Conservation (phyloP, 2,329 filamentous ascomycete species). For the Fusarium pseudonygamai region DNA sequence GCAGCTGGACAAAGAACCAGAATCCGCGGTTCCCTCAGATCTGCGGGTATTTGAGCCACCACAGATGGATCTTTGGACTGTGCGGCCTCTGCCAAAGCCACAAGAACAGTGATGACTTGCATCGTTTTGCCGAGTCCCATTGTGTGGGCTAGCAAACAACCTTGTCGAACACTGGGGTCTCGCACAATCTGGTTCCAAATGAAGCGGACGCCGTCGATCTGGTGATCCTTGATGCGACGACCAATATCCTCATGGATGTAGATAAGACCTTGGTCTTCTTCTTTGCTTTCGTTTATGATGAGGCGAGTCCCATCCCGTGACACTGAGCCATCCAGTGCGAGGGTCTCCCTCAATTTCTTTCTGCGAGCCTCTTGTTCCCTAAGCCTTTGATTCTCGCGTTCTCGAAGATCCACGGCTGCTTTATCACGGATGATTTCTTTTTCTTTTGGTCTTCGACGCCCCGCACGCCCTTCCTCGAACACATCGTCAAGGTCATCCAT, state of each 20-base stretch:
- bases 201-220: conserved; percentile 83
- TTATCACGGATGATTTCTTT: conserved; percentile 51
- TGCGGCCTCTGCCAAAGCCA: conserved; percentile 75
- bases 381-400: conserved; percentile 62
- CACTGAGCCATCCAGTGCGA: conserved; percentile 55
- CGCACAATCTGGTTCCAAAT: conserved; percentile 86
- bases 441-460: conserved; percentile 43
- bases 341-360: conserved; percentile 56
- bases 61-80: conserved; percentile 66
- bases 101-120: conserved; percentile 86
- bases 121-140: conserved; percentile 96
- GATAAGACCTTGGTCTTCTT: conserved; percentile 67
- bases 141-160: conserved; percentile 85
- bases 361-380: conserved; percentile 64
- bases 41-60: conserved; percentile 71
- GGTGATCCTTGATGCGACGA: conserved; percentile 77
- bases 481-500: conserved; percentile 14
- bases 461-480: conserved; percentile 30
- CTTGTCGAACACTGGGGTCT: conserved; percentile 67
- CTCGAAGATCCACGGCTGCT: conserved; percentile 61
- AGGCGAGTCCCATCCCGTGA: conserved; percentile 59
- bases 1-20: conserved; percentile 80
- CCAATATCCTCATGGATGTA: conserved; percentile 73
- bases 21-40: conserved; percentile 69
- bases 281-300: conserved; percentile 74